Percentiles rank a stretch among this genome's conserved stretches.
These are phyloP conservation scores for Hypoxylon sp. DNA, from an alignment of 2,329 filamentous ascomycete species.

Conservation along the genomic window DNA sequence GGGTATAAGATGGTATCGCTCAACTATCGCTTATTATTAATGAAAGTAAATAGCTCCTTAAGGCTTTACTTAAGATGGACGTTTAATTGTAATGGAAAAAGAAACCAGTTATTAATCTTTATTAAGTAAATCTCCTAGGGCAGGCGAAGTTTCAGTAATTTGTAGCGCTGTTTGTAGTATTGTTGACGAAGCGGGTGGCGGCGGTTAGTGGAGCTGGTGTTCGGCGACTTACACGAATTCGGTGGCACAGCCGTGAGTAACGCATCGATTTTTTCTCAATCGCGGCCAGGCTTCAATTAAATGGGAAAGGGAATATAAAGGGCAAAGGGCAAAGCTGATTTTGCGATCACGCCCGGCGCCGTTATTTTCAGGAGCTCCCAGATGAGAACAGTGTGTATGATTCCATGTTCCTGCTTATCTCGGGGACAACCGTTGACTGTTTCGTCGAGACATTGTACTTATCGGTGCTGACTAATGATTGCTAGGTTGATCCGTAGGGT, in stretches of 20 bases:
- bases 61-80: neutral
- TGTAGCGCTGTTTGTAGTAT: neutral
- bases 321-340: neutral
- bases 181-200: neutral
- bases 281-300: neutral
- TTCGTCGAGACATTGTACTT: too few relatives aligned
- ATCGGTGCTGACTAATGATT: too few relatives aligned
- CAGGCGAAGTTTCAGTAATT: neutral
- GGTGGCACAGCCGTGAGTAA: neutral
- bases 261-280: neutral
- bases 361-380: neutral
- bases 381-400: too few relatives aligned
- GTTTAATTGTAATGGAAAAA: constrained; percentile 28
- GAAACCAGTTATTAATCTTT: neutral
- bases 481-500: neutral
- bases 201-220: neutral
- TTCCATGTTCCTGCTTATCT: too few relatives aligned
- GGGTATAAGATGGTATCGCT: constrained; percentile 6
- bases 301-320: neutral
- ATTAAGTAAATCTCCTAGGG: neutral
- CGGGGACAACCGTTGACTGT: too few relatives aligned
- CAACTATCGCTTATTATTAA: constrained; percentile 36
- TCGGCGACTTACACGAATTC: neutral
- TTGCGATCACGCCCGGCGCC: neutral
- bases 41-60: constrained; percentile 14